These are phyloP conservation scores for Puya raimondii DNA, from an alignment of 176 grass and related monocot species.

Conservation along the genomic window DNA sequence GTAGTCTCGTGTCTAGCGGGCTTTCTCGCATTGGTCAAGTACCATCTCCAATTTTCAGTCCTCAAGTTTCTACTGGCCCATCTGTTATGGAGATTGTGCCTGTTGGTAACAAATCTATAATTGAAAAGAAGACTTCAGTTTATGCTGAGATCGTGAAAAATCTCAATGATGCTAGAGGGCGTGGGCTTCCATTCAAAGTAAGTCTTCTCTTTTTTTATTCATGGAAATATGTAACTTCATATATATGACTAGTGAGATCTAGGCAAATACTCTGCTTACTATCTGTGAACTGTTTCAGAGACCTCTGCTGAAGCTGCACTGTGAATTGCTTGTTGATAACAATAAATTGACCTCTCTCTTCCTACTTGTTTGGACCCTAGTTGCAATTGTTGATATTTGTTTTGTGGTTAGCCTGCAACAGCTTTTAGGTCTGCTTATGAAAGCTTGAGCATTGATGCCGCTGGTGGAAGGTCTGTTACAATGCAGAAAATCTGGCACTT, in stretches of 20 bases:
- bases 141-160: conserved; percentile 69
- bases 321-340: not conserved
- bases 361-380: not conserved
- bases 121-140: conserved; percentile 83
- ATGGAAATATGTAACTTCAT: conserved; percentile 3
- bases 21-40: conserved; percentile 31
- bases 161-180: conserved; percentile 79
- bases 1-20: conserved; percentile 35
- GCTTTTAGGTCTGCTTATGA: conserved; percentile 74
- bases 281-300: not conserved
- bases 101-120: conserved; percentile 66
- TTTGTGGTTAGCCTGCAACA: conserved; percentile 66
- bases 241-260: conserved; percentile 15
- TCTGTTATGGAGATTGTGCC: conserved; percentile 46
- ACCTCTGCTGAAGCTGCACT: not conserved
- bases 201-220: conserved; percentile 21
- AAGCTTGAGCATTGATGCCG: conserved; percentile 50
- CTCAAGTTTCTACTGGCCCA: conserved; percentile 43
- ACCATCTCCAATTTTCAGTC: conserved; percentile 49
- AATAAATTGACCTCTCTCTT: not conserved
- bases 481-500: conserved; percentile 99
- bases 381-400: conserved; percentile 9
- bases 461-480: conserved; percentile 63
- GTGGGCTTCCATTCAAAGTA: conserved; percentile 71
- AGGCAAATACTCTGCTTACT: not conserved